Percentiles rank a stretch among this genome's conserved stretches.
Evolutionary conservation across 805 yeast species (phyloP).

Genomic region (Nakazawaea molendinolei): DNA sequence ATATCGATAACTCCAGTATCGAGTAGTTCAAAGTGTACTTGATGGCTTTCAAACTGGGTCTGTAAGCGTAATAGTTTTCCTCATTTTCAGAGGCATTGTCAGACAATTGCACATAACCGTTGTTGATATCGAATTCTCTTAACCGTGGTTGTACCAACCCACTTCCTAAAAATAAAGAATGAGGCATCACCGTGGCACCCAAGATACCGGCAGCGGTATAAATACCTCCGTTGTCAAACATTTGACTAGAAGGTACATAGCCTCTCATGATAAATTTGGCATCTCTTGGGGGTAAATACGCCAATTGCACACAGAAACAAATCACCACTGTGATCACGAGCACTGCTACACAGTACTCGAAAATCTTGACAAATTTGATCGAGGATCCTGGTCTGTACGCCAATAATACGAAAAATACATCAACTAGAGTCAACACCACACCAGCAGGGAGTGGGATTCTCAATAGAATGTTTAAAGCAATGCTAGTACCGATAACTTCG

Average conservation of each 20-base stretch:
- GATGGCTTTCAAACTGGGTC: slow-evolving; percentile 64
- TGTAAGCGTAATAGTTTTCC: slow-evolving; percentile 41
- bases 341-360: slow-evolving; percentile 36
- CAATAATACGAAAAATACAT: slow-evolving; percentile 38
- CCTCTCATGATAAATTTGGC: slow-evolving; percentile 34
- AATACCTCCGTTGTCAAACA: slow-evolving; percentile 36
- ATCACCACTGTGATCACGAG: slow-evolving; percentile 36
- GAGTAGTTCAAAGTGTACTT: slow-evolving; percentile 62
- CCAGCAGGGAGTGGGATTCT: slow-evolving; percentile 44
- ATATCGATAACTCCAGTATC: slow-evolving; percentile 54
- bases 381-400: slow-evolving; percentile 40
- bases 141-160: slow-evolving; percentile 43
- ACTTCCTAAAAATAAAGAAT: slow-evolving; percentile 40
- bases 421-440: slow-evolving; percentile 36
- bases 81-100: slow-evolving; percentile 24
- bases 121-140: slow-evolving; percentile 34
- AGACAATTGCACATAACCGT: slow-evolving; percentile 24
- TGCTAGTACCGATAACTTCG: slow-evolving; percentile 46
- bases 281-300: slow-evolving; percentile 25
- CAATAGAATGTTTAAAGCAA: slow-evolving; percentile 39
- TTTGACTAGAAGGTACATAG: slow-evolving; percentile 33
- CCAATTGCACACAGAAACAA: slow-evolving; percentile 39
- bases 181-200: slow-evolving; percentile 49
- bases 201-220: slow-evolving; percentile 40
- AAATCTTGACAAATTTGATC: slow-evolving; percentile 26